phyloP scores from a whole-genome alignment of 139 green algal genomes.

The Picochlorum sp. region DNA sequence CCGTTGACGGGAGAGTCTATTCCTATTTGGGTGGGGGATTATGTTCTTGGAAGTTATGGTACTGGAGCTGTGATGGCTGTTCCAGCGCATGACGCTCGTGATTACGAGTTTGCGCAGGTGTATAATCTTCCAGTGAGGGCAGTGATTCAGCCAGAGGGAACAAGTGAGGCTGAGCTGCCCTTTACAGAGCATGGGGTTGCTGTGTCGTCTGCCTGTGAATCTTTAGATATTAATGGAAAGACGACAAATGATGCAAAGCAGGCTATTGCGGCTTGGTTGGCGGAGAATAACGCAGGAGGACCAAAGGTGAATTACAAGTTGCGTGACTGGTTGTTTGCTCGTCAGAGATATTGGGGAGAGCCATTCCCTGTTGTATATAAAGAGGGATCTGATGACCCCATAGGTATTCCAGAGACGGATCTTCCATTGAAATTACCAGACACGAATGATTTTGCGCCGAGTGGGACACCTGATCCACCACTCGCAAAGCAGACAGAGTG shows the following conservation, averaged over 20 bases:
- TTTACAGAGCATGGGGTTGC: constrained; percentile 52
- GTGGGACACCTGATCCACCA: constrained; percentile 71
- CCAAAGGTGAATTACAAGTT: constrained; percentile 94
- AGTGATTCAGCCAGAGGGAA: constrained; percentile 33
- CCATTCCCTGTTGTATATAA: constrained; percentile 92
- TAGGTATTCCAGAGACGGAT: constrained; percentile 62
- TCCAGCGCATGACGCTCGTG: constrained; percentile 84
- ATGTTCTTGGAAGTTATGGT: constrained; percentile 92
- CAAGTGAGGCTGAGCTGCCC: constrained; percentile 32
- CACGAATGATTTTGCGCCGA: constrained; percentile 83
- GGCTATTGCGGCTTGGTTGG: constrained; percentile 46
- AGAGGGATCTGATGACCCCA: constrained; percentile 48
- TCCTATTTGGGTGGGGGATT: constrained; percentile 94
- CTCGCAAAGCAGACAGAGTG: constrained; percentile 74
- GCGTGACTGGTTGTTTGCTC: constrained; percentile 96
- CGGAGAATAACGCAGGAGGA: constrained; percentile 17
- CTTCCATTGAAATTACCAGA: constrained; percentile 84
- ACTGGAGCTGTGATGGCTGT: constrained; percentile 97
- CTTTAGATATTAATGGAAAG: constrained; percentile 70
- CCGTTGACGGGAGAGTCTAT: constrained; percentile 72
- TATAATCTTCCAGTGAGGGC: constrained; percentile 68
- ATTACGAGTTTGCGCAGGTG: constrained; percentile 81
- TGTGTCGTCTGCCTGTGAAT: constrained; percentile 44
- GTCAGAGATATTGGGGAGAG: constrained; percentile 98
- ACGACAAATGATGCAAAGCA: constrained; percentile 28